Evolutionary conservation across 352 stramenopile species (phyloP), one percentile per base, ranked within the genome.

Genomic region (Salisapilia sapeloensis): DNA sequence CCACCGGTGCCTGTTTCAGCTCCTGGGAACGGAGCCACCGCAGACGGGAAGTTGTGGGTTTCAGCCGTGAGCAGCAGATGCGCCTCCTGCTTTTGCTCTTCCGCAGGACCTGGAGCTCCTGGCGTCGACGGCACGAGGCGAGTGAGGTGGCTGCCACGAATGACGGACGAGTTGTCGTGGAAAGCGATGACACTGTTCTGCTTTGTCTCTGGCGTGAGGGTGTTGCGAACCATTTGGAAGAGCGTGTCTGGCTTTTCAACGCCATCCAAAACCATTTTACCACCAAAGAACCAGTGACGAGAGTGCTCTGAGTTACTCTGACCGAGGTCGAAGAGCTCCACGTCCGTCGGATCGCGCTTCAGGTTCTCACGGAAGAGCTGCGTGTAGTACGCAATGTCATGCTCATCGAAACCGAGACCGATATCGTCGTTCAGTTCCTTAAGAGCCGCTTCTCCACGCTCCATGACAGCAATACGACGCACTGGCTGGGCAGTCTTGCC

Each of bases 291-390:
- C 94, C 95, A 99, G 51, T 99, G 96, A 31, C 96, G 86, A 29
- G 91, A 98, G 70, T 99, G 96, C 60, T 99, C 96, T 33, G 90
- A 97, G 74, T 99, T 99, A 38, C 62, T 90, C 60, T 98, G 91
- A 11, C 90, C 90, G 81, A 99, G 97, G 60, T 99, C 95, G 53
- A 99, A 99, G 50, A 94, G 98, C 70, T 99, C 96, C 30, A 99
- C 95, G 58, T 99, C 93, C 4, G 94, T 99, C 30, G 96, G 95
- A 59, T 99, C 80, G 23, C 96, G 78, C 24, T 75, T 58, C 25
- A 99, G 67, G 63, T 97, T 96, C 47, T 99, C 76, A 62, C 95
- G 72, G 50, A 94, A 99, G 11, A 99, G 65, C 19, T 91, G 71
- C 3, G 95, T 80, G 62, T 99, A 99, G 70, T 97, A 99, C 47